Base-by-base conservation (phyloP, 140 eudicot genomes). In the Senecio squalidus region DNA sequence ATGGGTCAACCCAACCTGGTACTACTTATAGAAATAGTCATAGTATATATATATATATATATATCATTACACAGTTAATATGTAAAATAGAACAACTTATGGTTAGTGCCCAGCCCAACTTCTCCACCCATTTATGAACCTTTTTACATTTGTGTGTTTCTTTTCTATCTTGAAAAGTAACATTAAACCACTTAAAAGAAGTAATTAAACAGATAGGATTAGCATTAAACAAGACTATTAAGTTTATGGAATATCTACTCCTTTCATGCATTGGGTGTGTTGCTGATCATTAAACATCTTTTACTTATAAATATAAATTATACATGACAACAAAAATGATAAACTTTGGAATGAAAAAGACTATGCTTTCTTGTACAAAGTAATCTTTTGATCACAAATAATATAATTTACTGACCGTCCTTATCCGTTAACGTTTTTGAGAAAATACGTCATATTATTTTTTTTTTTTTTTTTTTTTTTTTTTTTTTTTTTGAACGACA, bases 21-120 rank as follows among this genome's bases (percentile, higher is more conserved):
- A n/a, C n/a, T n/a, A n/a, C n/a, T n/a, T n/a, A n/a, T n/a, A n/a
- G n/a, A n/a, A n/a, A n/a, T n/a, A n/a, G n/a, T n/a, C n/a, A n/a
- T n/a, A n/a, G n/a, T n/a, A n/a, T n/a, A n/a, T n/a, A 36, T 2
- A 1, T n/a, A 36, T 10, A 36, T 10, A 11, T 8, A 13, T 34
- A 34, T 20, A 9, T 36, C 18, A 16, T 6, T 50, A 41, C 20
- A n/a, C 34, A 23, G 27, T 54, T 54, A 8, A 14, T 13, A 67
- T 44, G 49, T 36, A 45, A 41, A 26, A 44, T 15, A 49, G 16
- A 55, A 54, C 55, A 58, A 43, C 48, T 39, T 60, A 22, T 49
- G 20, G 58, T 67, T 31, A 74, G 74, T 74, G 75, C 66, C 50
- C 53, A 38, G 60, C 33, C 74, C 66, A 60, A 67, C 49, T 67